A percentile compares a stretch with the other conserved stretches of the same genome.
phyloP scores from a whole-genome alignment of 192 early-diverging fungal genomes.

The Coemansia sp. region DNA sequence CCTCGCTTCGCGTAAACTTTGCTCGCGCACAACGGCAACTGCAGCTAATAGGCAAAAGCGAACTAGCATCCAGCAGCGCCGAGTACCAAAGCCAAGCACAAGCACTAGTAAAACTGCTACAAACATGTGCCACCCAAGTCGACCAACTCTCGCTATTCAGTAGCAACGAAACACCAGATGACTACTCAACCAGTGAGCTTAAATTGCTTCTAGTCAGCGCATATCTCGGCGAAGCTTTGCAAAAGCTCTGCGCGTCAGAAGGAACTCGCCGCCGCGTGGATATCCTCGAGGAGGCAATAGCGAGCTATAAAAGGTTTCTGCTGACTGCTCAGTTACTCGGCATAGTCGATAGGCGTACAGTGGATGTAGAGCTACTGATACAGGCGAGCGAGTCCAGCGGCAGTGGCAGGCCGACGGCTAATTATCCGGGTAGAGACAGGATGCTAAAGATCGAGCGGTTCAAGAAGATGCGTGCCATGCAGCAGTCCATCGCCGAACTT shows the following conservation, averaged over 20 bases:
- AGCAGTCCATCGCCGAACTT: conserved; percentile 76
- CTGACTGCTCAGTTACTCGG: conserved; percentile 19
- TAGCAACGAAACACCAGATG: conserved; percentile 85
- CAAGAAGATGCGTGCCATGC: conserved; percentile 64
- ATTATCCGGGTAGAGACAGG: conserved; percentile 17
- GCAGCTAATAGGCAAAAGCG: conserved; percentile 17
- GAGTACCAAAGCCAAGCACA: conserved; percentile 40
- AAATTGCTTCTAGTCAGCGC: conserved; percentile 49
- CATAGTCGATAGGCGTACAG: conserved; percentile 7
- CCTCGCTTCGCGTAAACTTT: conserved; percentile 35
- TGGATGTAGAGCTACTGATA: background rate
- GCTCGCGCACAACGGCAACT: conserved; percentile 46
- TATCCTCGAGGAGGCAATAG: conserved; percentile 21
- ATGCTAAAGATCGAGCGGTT: conserved; percentile 52
- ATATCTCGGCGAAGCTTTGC: conserved; percentile 46
- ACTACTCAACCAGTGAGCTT: conserved; percentile 83
- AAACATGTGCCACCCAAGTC: conserved; percentile 24
- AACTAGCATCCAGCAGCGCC: conserved; percentile 31
- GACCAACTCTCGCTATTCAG: conserved; percentile 75
- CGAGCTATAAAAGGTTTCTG: conserved; percentile 30
- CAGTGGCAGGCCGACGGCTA: background rate
- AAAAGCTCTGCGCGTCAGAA: conserved; percentile 17
- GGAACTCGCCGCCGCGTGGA: conserved; percentile 9
- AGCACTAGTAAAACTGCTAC: conserved; percentile 22
- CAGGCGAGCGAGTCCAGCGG: background rate